A percentile compares a stretch with the other conserved stretches of the same genome.
Evolutionary conservation across 2,329 filamentous ascomycete genomes (phyloP).

Genomic region (Aureobasidium sp.): DNA sequence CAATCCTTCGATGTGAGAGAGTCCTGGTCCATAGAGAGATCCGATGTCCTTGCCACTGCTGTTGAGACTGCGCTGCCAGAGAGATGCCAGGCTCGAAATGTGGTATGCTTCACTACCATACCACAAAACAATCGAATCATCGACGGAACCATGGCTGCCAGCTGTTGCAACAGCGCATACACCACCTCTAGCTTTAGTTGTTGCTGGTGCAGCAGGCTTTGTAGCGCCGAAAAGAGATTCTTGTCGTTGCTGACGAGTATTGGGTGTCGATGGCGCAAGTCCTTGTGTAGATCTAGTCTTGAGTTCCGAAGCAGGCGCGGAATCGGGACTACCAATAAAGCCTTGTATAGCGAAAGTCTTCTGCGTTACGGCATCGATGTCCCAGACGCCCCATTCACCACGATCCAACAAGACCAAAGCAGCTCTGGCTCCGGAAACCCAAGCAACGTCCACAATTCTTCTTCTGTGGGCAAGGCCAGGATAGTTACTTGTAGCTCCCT

Average conservation of each 20-base stretch:
- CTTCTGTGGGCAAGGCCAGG: conserved; percentile 33
- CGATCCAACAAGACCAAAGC: conserved; percentile 40
- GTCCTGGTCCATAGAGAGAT: conserved; percentile 32
- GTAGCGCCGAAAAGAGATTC: conserved; percentile 37
- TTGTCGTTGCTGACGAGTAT: conserved; percentile 38
- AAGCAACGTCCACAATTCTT: conserved; percentile 39
- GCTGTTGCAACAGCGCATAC: conserved; percentile 30
- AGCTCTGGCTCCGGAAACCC: conserved; percentile 37
- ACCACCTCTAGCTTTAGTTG: conserved; percentile 30
- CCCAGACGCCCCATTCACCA: conserved; percentile 47
- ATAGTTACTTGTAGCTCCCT: conserved; percentile 15
- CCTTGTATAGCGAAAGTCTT: conserved; percentile 23
- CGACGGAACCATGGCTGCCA: conserved; percentile 24
- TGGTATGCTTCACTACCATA: conserved; percentile 36
- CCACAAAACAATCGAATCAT: conserved; percentile 40
- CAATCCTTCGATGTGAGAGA: conserved; percentile 33
- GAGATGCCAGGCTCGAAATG: conserved; percentile 36
- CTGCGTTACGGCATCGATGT: conserved; percentile 24
- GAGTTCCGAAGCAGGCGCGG: conserved; percentile 14
- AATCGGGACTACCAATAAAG: conserved; percentile 20
- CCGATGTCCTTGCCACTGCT: conserved; percentile 23
- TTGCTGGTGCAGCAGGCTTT: conserved; percentile 22
- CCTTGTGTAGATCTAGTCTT: conserved; percentile 27
- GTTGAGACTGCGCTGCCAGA: conserved; percentile 34
- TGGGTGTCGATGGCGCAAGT: conserved; percentile 43